These are phyloP conservation scores for Ceratobasidium sp. DNA, from an alignment of 1,284 basidiomycete genomes.

Conservation along the genomic window DNA sequence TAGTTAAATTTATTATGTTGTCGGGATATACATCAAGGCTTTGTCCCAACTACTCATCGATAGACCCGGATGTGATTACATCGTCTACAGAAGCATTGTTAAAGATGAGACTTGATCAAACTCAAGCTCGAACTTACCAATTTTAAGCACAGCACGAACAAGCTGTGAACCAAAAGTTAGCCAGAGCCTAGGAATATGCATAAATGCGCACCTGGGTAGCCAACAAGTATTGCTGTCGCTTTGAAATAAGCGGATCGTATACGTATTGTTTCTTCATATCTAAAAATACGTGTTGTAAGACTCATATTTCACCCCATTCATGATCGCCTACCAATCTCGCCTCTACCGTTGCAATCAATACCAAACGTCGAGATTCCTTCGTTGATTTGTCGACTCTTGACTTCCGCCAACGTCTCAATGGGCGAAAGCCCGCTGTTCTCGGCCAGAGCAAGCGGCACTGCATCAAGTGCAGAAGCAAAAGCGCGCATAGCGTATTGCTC, in stretches of 20 bases:
- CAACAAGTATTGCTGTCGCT: conserved; percentile 95
- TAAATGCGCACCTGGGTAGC: conserved; percentile 86
- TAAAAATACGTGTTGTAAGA: conserved; percentile 55
- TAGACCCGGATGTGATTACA: conserved; percentile 72
- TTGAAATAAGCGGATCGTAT: conserved; percentile 96
- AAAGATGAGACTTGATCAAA: background rate
- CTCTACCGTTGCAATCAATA: conserved; percentile 91
- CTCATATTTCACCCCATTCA: too few relatives aligned
- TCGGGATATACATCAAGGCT: background rate
- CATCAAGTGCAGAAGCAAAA: conserved; percentile 93
- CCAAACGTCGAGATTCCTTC: conserved; percentile 89
- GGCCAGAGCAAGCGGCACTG: conserved; percentile 93
- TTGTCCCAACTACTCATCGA: conserved; percentile 65
- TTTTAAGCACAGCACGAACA: conserved; percentile 79
- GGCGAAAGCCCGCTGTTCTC: conserved; percentile 98
- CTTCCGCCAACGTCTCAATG: conserved; percentile 94
- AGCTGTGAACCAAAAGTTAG: conserved; percentile 59
- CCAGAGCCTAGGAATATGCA: conserved; percentile 51
- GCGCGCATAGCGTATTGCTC: conserved; percentile 99
- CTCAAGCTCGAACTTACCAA: conserved; percentile 63
- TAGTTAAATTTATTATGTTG: background rate
- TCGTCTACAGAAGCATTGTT: conserved; percentile 64
- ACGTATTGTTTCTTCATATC: conserved; percentile 99
- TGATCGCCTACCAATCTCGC: conserved; percentile 80
- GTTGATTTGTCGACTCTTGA: conserved; percentile 93